A percentile compares a stretch with the other conserved stretches of the same genome.
phyloP scores from a whole-genome alignment of 805 yeast genomes.

The Lipomyces mesembrius region DNA sequence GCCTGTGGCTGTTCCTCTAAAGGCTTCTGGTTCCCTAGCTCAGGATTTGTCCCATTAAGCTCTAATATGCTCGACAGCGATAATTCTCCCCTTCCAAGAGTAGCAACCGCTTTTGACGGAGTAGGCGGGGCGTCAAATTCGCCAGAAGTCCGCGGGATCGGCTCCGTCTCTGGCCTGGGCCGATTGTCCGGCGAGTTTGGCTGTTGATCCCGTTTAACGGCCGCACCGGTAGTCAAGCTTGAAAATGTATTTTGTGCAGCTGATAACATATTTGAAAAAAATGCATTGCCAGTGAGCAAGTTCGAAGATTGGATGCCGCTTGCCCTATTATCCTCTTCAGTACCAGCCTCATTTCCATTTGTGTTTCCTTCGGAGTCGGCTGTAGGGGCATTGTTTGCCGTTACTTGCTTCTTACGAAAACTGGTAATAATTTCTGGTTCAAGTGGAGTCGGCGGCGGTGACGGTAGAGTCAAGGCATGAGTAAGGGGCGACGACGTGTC shows the following conservation, averaged over 20 bases:
- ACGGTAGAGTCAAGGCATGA: not conserved
- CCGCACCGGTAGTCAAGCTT: constrained; percentile 32
- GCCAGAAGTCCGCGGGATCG: constrained; percentile 22
- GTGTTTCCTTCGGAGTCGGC: not conserved
- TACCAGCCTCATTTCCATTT: not conserved
- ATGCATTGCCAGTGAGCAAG: constrained; percentile 16
- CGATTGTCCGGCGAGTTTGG: constrained; percentile 12
- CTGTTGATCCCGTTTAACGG: constrained; percentile 3
- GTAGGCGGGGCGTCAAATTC: constrained; percentile 23
- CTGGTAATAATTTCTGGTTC: not conserved
- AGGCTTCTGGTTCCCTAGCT: not conserved
- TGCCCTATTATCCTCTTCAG: not conserved
- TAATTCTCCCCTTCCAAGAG: constrained; percentile 46
- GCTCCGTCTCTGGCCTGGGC: constrained; percentile 31
- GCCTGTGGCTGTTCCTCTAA: not conserved
- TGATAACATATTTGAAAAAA: constrained; percentile 36
- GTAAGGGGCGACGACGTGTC: not conserved
- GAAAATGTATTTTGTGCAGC: constrained; percentile 43
- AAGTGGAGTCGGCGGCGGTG: not conserved
- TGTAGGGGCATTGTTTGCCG: no score
- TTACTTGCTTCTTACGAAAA: constrained; percentile 1
- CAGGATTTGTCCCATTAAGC: not conserved
- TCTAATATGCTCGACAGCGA: constrained; percentile 37
- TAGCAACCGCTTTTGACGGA: constrained; percentile 39
- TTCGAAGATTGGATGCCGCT: not conserved